Evolutionary conservation across 2,329 filamentous ascomycete genomes (phyloP), one percentile per base, ranked within the genome.

Genomic region (Arthrobotrys conoides): DNA sequence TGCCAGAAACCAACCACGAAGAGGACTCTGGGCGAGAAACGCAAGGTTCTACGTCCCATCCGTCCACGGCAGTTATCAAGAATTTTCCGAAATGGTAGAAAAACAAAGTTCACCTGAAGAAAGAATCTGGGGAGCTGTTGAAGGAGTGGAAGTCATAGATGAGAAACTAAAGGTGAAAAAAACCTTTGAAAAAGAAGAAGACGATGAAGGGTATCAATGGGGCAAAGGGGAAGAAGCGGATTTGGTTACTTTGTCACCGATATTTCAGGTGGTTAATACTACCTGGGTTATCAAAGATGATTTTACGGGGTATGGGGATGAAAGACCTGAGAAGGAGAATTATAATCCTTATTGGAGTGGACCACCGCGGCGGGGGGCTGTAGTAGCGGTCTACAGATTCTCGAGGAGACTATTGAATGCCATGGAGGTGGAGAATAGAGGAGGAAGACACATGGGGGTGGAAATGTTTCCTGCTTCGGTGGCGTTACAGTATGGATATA

Each of bases 381-480:
- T 98, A 85, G 95, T 97, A 83, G 95, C 94, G 0, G 91, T 94
- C 0, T 92, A 92, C 0, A 90, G 95, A 67, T 91, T 98, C 85
- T 96, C 92, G 12, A 90, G 91, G 61, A 90, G 90, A 57, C 89
- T 97, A 59, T 88, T 98, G 14, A 87, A 90, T 79, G 91, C 91
- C 18, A 98, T 98, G 95, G 95, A 98, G 86, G 89, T 90, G 70
- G 94, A 97, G 86, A 97, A 94, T 3, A 90, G 91, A 33, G 91
- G 91, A 83, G 94, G 94, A 82, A 92, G 96, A 84, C 92, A 93
- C 80, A 96, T 96, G 86, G 97, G 97, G 84, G 93, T 94, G 0
- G 95, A 98, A 85, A 97, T 97, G 94, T 97, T 93, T 93, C 93
- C 94, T 0, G 91, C 91, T 0, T 96, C 92, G 0, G 90, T 93